Base-by-base conservation (phyloP, 768 basidiomycete species). In the Tubosaeta brunneosetosa region DNA sequence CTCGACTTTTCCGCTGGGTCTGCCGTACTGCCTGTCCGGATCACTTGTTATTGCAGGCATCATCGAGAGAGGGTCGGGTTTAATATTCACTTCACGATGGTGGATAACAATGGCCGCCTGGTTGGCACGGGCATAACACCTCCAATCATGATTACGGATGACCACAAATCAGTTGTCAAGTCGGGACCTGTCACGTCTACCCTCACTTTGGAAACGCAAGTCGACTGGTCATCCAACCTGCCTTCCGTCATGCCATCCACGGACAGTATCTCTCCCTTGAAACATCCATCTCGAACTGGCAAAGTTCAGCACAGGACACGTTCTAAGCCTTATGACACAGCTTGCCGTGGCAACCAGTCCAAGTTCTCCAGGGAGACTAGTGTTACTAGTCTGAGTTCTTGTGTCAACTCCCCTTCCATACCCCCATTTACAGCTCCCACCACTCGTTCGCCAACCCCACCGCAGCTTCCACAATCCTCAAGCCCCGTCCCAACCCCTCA, bases 81-180 rank as follows among this genome's bases (percentile, higher is more conserved):
- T 71, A 86, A 88, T 65, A 84, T 98, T 53, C 86, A 88, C 59
- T 88, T 97, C 67, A 83, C 84, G 17, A 80, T 99, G 77, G 80
- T 84, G 66, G 91, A 97, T 61, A 74, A 84, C 60, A 74, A 73
- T 25, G 94, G 94, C 3, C 80, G 87, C 19, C 70, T 91, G 44
- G 83, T 98, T 49, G 94, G 91, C 13, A 77, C 81, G 8, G 93
- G 92, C 5, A 79, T 76, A 49, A 90, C 93, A 2, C 82, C 85
- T 29, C 92, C 95, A 4, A 94, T 99, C 60, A 94, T 98, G 86
- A 98, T 98, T 59, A 99, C 95, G 2, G 97, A 99, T 73, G 97
- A 99, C 70, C 97, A 99, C 74, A 99, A 99, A 73, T 93, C 91
- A 27, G 81, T 74, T 4, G 60, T 68, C 44, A 69, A 72, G 57